A percentile compares a stretch with the other conserved stretches of the same genome.
Evolutionary conservation across 2,329 filamentous ascomycete species (phyloP).

Genomic region (Alternaria gaisen): DNA sequence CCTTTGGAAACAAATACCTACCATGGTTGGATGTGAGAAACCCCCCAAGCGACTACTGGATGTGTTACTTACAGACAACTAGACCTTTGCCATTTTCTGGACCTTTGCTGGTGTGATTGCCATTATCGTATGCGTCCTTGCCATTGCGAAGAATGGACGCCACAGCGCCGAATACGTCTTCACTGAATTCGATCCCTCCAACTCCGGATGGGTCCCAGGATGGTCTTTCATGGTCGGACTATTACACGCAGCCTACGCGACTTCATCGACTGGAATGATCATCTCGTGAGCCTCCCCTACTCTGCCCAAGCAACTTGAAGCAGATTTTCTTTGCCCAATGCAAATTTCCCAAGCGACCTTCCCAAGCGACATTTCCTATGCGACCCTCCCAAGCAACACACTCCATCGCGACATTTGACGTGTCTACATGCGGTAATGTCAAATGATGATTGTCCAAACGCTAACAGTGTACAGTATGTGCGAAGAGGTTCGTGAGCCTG

Average conservation of each 20-base stretch:
- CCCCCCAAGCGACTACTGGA: conserved; percentile 28
- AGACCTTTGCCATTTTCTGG: conserved; percentile 78
- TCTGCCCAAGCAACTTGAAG: conserved; percentile 44
- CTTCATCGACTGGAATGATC: conserved; percentile 81
- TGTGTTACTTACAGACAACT: conserved; percentile 31
- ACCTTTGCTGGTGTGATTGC: conserved; percentile 75
- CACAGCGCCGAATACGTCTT: conserved; percentile 71
- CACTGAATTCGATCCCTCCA: conserved; percentile 69
- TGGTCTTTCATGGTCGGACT: conserved; percentile 80
- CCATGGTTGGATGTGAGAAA: conserved; percentile 71
- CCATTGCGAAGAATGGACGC: conserved; percentile 73
- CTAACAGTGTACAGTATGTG: conserved; percentile 67
- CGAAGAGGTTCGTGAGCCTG: conserved; percentile 73
- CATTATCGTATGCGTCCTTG: conserved; percentile 69
- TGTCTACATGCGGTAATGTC: conserved; percentile 27
- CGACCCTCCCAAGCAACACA: conserved; percentile 25
- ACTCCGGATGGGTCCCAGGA: conserved; percentile 73
- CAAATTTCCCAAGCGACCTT: conserved; percentile 32
- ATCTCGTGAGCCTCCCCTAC: conserved; percentile 67
- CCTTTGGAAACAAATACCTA: conserved; percentile 63
- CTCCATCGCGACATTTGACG: conserved; percentile 30
- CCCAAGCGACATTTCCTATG: conserved; percentile 26
- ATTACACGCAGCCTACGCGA: conserved; percentile 76
- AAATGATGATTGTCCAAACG: conserved; percentile 19
- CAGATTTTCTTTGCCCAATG: conserved; percentile 25